phyloP scores from a whole-genome alignment of 2,329 filamentous ascomycete species.

The Trichophyton simii region DNA sequence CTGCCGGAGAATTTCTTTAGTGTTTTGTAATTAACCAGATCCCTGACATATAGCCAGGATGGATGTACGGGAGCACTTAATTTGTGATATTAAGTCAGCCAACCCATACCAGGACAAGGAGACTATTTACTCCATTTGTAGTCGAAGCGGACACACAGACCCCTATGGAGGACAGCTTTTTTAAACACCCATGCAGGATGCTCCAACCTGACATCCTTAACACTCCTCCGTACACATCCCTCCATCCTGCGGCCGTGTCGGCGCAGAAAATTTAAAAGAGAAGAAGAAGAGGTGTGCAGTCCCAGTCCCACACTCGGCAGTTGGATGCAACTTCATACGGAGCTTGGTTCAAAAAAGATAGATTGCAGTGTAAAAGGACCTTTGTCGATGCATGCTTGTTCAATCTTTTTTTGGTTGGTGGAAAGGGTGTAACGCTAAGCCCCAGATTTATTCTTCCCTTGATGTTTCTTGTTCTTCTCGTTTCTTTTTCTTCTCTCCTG shows the following conservation, averaged over 20 bases:
- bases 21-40: background rate
- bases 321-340: conserved; percentile 4
- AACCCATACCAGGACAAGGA: background rate
- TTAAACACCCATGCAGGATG: background rate
- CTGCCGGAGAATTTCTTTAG: conserved; percentile 4
- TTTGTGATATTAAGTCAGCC: background rate
- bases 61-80: background rate
- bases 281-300: background rate
- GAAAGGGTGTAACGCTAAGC: background rate
- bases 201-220: background rate
- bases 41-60: background rate
- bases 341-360: background rate
- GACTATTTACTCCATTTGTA: background rate
- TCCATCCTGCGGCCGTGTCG: background rate
- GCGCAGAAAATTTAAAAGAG: too few species aligned
- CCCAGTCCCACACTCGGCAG: background rate
- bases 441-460: background rate
- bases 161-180: background rate
- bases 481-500: background rate
- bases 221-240: background rate
- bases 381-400: background rate
- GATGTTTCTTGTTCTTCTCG: background rate
- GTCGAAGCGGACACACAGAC: background rate
- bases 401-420: background rate
- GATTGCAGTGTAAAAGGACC: background rate